A percentile compares a stretch with the other conserved stretches of the same genome.
Evolutionary conservation across 2,329 filamentous ascomycete genomes (phyloP).

Genomic region (Fusarium humuli): DNA sequence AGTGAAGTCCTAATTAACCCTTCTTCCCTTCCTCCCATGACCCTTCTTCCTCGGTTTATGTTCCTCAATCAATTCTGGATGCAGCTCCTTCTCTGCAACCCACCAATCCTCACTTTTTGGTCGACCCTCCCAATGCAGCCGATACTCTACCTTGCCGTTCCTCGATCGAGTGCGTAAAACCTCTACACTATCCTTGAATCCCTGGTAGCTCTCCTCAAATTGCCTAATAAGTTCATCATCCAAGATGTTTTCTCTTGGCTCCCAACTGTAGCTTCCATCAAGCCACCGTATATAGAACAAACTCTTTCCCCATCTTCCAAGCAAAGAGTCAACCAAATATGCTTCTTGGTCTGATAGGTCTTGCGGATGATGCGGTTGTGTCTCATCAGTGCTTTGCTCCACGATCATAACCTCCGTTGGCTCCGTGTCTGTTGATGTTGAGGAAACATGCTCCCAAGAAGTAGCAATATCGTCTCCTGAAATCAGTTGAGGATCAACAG

Average conservation of each 20-base stretch:
- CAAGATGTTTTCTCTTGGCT: not conserved
- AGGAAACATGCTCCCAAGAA: too few species aligned
- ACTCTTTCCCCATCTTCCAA: not conserved
- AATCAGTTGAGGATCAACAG: too few species aligned
- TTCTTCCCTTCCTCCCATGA: not conserved
- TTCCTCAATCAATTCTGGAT: not conserved
- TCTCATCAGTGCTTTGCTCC: not conserved
- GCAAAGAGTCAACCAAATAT: not conserved
- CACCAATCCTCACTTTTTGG: not conserved
- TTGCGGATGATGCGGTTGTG: not conserved
- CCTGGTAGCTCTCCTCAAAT: not conserved
- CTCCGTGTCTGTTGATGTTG: not conserved
- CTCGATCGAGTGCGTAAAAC: not conserved
- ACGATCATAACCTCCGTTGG: not conserved
- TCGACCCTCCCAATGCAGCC: not conserved
- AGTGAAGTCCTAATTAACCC: not conserved
- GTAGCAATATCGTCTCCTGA: too few species aligned
- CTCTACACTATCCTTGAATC: not conserved
- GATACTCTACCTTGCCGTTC: not conserved
- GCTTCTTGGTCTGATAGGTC: not conserved
- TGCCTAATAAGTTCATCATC: not conserved
- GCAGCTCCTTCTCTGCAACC: not conserved
- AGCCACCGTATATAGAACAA: not conserved
- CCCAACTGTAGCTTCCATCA: not conserved
- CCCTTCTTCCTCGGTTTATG: not conserved